A percentile compares a stretch with the other conserved stretches of the same genome.
Conservation (phyloP, 768 basidiomycete genomes). For the Gloeopeniophorella convolvens region DNA sequence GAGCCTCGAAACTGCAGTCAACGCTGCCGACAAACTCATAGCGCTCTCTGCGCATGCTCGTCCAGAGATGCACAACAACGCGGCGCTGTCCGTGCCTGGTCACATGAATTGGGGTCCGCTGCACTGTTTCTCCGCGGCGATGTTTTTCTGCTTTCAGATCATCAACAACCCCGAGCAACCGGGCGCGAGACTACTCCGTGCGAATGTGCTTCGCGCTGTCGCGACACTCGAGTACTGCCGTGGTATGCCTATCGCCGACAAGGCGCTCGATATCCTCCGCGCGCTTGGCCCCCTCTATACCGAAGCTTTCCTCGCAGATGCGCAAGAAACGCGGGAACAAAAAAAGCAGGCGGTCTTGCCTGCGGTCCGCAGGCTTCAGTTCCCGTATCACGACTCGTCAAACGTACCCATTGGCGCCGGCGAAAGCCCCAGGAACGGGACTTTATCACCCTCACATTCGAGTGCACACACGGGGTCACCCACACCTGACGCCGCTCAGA, state of each 20-base stretch:
- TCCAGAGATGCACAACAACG: conserved; percentile 61
- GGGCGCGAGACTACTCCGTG: conserved; percentile 61
- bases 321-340: conserved; percentile 44
- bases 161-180: conserved; percentile 71
- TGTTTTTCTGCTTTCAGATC: conserved; percentile 80
- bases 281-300: conserved; percentile 60
- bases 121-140: conserved; percentile 72
- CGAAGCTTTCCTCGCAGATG: conserved; percentile 42
- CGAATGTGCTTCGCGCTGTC: conserved; percentile 61
- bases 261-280: conserved; percentile 55
- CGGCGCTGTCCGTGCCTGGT: conserved; percentile 60
- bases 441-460: conserved; percentile 6
- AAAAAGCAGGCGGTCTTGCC: conserved; percentile 46
- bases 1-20: conserved; percentile 58
- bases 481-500: neutral
- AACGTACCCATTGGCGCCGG: conserved; percentile 32
- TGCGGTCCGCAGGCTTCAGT: conserved; percentile 61
- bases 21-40: conserved; percentile 38
- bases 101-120: conserved; percentile 76
- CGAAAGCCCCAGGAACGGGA: neutral
- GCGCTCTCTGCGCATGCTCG: conserved; percentile 58
- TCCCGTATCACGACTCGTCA: conserved; percentile 67
- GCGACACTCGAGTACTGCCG: conserved; percentile 52
- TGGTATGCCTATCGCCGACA: conserved; percentile 56
- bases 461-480: neutral